Evolutionary conservation across 345 rosid genomes (phyloP), one percentile per base, ranked within the genome.

Genomic region (Raphanus raphanistrum): DNA sequence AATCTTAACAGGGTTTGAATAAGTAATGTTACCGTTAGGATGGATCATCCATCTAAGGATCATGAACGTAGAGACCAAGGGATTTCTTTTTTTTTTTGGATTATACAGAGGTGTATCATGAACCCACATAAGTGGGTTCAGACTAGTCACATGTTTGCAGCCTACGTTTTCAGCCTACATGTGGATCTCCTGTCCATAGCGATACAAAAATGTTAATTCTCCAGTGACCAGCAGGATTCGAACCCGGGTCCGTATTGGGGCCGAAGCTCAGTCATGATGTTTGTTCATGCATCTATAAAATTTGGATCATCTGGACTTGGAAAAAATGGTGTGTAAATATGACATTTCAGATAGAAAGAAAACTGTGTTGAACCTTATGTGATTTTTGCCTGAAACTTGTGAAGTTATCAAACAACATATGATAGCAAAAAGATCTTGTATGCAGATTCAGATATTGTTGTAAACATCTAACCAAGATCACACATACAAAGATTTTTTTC

Each of bases 341-440:
- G 52, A 13, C 16, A 12, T 12, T 45, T 13, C 11, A 45, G 52
- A 45, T 15, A 45, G 52, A 15, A 45, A 45, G 16, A 3, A 45
- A 50, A 26, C 13, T 58, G 33, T 55, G 21, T 70, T 21, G 65
- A 58, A 33, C 31, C 29, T 33, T 3, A 33, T 12, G 21, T 62
- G n/a, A 4, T 33, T 17, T 43, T 32, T n/a, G 65, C 33, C 17
- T 69, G 5, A 10, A 15, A 55, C 21, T 21, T 21, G 21, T 71
- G 25, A 36, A 71, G 17, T 5, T 43, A 70, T 54, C 33, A 77
- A 36, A 63, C 27, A 68, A 38, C 33, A 52, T 33, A 5, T 63
- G 55, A 50, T 27, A 61, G 63, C 63, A 69, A 28, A 68, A 31
- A 45, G 15, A 61, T 21, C 4, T 13, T 57, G 61, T 59, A 8